These are phyloP conservation scores for Sarocladiaceae sp. DNA, from an alignment of 2,329 filamentous ascomycete genomes.

Conservation along the genomic window DNA sequence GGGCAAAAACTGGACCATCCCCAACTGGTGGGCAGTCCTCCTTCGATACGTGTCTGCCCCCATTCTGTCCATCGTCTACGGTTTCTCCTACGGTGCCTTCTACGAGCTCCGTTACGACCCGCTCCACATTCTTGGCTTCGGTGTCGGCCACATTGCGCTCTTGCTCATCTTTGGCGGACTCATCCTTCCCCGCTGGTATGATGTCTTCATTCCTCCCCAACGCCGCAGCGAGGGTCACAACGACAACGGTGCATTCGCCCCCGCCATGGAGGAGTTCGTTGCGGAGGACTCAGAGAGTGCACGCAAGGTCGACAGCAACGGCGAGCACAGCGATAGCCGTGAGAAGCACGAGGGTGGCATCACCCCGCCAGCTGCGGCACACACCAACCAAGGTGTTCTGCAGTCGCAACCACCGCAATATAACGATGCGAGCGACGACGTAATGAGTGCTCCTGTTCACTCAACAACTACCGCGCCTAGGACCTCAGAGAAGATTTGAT, in stretches of 20 bases:
- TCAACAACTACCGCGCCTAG: neutral
- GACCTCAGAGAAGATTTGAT: neutral
- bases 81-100: conserved; percentile 48
- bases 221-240: conserved; percentile 41
- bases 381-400: neutral
- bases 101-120: conserved; percentile 43
- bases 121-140: conserved; percentile 46
- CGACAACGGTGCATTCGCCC: conserved; percentile 17
- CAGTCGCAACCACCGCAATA: conserved; percentile 1
- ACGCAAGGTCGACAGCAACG: conserved; percentile 9
- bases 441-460: neutral
- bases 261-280: conserved; percentile 8
- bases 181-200: conserved; percentile 49
- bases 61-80: conserved; percentile 46
- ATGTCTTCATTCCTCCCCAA: conserved; percentile 43
- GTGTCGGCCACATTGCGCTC: conserved; percentile 41
- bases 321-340: neutral
- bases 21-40: conserved; percentile 44
- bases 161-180: conserved; percentile 43
- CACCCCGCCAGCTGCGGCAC: neutral
- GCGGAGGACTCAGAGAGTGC: conserved; percentile 4
- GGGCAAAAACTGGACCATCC: conserved; percentile 54
- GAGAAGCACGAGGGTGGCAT: conserved; percentile 1
- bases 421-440: neutral
- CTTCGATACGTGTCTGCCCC: conserved; percentile 46